These are phyloP conservation scores for Fraxinus sp. DNA, from an alignment of 305 asterid species.

Conservation along the genomic window DNA sequence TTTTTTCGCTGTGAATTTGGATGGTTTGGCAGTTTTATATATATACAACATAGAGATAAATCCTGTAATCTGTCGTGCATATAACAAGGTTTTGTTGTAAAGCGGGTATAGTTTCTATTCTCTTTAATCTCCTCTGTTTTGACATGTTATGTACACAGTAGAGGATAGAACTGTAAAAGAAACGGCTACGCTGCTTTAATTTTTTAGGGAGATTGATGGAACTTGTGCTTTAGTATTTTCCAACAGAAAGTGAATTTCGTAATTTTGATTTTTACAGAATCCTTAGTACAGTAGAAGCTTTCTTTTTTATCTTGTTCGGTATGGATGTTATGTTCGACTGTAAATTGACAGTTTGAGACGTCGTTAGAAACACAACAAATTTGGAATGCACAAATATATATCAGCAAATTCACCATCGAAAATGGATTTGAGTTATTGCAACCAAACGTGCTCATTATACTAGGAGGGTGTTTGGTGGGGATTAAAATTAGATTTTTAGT, in stretches of 20 bases:
- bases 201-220: not conserved
- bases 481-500: too few relatives aligned
- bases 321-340: not conserved
- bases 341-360: not conserved
- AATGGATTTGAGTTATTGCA: not conserved
- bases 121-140: not conserved
- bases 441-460: not conserved
- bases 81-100: conserved; percentile 22
- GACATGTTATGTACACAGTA: conserved; percentile 4
- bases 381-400: not conserved
- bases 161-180: conserved; percentile 30
- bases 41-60: not conserved
- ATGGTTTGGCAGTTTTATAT: not conserved
- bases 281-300: not conserved
- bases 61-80: not conserved
- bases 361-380: not conserved
- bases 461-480: too few relatives aligned
- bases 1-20: not conserved
- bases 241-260: not conserved
- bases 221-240: not conserved
- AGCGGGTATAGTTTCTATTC: conserved; percentile 4
- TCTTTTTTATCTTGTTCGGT: not conserved
- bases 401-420: not conserved
- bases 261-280: not conserved
- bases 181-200: conserved; percentile 7